Conservation (phyloP, 2,329 filamentous ascomycete species). For the Fusarium sp. region DNA sequence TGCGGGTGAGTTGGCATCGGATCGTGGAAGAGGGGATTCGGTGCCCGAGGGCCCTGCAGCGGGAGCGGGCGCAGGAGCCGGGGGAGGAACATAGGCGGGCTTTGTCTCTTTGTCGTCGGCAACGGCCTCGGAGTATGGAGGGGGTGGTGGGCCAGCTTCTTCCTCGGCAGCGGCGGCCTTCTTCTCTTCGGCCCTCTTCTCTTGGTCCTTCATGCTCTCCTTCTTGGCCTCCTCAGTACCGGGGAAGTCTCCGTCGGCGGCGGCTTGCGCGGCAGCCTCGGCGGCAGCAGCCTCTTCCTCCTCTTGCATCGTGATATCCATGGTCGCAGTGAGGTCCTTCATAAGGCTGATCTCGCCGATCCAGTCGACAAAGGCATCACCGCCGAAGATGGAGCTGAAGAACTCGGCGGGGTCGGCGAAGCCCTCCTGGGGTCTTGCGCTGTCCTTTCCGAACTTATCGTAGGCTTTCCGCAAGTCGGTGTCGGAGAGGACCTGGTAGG, state of each 20-base stretch:
- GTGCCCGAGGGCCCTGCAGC: conserved; percentile 30
- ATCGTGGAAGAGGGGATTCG: conserved; percentile 45
- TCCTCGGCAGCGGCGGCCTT: conserved; percentile 41
- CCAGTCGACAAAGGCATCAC: conserved; percentile 94
- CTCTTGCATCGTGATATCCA: conserved; percentile 95
- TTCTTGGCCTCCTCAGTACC: conserved; percentile 67
- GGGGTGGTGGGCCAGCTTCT: conserved; percentile 43
- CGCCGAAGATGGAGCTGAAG: conserved; percentile 98
- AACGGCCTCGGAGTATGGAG: conserved; percentile 53
- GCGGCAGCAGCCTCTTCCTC: conserved; percentile 70
- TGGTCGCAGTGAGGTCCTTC: conserved; percentile 97
- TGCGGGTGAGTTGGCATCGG: conserved; percentile 52
- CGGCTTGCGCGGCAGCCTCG: conserved; percentile 63
- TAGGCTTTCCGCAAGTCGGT: conserved; percentile 89
- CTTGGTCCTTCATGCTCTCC: conserved; percentile 61
- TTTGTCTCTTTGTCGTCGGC: conserved; percentile 52
- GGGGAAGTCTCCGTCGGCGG: conserved; percentile 64
- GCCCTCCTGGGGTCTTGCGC: conserved; percentile 88
- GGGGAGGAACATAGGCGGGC: conserved; percentile 13
- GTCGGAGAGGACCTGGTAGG: conserved; percentile 86
- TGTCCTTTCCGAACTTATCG: conserved; percentile 97
- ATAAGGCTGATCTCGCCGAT: conserved; percentile 98
- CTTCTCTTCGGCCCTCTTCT: conserved; percentile 38
- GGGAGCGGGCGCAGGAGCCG: conserved; percentile 1
- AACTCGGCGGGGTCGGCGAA: conserved; percentile 98